These are phyloP conservation scores for Rhodofomes roseus DNA, from an alignment of 1,284 basidiomycete genomes.

Conservation along the genomic window DNA sequence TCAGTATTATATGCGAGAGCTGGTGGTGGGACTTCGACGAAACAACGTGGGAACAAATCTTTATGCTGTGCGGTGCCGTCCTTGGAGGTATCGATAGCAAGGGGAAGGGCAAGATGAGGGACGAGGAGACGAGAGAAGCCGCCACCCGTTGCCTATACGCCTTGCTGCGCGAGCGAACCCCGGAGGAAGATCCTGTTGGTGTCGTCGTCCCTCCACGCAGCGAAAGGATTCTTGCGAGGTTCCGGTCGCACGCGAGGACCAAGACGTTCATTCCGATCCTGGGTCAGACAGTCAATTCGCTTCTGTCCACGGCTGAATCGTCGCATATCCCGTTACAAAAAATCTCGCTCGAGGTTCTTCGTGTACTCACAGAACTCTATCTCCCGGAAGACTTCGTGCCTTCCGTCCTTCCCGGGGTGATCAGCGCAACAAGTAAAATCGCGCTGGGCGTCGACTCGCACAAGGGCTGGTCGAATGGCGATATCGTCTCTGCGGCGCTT, in stretches of 20 bases:
- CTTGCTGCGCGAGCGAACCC: constrained; percentile 48
- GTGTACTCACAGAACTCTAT: constrained; percentile 55
- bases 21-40: constrained; percentile 78
- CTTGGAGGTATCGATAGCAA: constrained; percentile 59
- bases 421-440: constrained; percentile 71
- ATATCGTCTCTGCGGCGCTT: constrained; percentile 59
- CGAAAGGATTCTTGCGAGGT: constrained; percentile 28
- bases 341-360: constrained; percentile 58
- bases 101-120: constrained; percentile 56
- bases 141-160: constrained; percentile 53
- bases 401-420: constrained; percentile 77
- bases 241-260: constrained; percentile 45
- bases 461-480: constrained; percentile 61
- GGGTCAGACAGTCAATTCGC: constrained; percentile 76
- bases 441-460: constrained; percentile 46
- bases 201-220: constrained; percentile 29
- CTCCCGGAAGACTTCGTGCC: constrained; percentile 61
- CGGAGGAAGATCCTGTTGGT: constrained; percentile 34
- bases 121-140: constrained; percentile 76
- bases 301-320: constrained; percentile 57
- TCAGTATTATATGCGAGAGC: constrained; percentile 58
- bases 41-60: constrained; percentile 77
- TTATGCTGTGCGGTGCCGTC: constrained; percentile 74
- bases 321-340: constrained; percentile 59
- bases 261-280: constrained; percentile 69